phyloP scores from a whole-genome alignment of 805 yeast species.

The Torulaspora franciscae region DNA sequence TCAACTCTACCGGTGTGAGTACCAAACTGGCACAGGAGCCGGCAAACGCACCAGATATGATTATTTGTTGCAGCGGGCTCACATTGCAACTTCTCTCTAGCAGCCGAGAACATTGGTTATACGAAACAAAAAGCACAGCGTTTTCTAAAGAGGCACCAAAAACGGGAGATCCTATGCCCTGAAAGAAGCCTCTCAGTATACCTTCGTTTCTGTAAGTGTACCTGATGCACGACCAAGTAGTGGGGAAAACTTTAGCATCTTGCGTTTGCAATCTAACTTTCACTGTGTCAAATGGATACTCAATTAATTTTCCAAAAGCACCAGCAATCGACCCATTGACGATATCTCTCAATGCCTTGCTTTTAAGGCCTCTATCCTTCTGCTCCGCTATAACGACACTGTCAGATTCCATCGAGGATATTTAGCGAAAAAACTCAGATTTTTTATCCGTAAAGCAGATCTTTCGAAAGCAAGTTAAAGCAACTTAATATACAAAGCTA shows the following conservation, averaged over 20 bases:
- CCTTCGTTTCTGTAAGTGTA: slow-evolving; percentile 69
- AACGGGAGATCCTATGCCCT: slow-evolving; percentile 74
- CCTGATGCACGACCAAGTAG: slow-evolving; percentile 62
- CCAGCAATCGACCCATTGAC: slow-evolving; percentile 54
- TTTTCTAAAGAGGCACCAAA: slow-evolving; percentile 88
- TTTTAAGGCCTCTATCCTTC: slow-evolving; percentile 8
- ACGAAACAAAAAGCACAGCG: slow-evolving; percentile 69
- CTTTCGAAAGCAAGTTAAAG: no score
- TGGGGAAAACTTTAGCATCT: slow-evolving; percentile 49
- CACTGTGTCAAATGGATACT: slow-evolving; percentile 89
- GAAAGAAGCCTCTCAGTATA: slow-evolving; percentile 62
- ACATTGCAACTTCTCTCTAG: slow-evolving; percentile 30
- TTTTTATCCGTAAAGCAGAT: neutral
- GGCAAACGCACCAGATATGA: slow-evolving; percentile 72
- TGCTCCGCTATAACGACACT: slow-evolving; percentile 13
- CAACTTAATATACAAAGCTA: no score
- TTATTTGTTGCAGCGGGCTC: slow-evolving; percentile 41
- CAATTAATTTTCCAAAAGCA: slow-evolving; percentile 75
- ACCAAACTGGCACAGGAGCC: slow-evolving; percentile 81
- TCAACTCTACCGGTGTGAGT: slow-evolving; percentile 85
- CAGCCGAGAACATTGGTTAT: slow-evolving; percentile 44
- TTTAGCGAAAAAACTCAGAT: neutral
- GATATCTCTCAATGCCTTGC: slow-evolving; percentile 34
- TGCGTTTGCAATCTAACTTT: slow-evolving; percentile 84
- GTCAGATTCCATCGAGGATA: slow-evolving; percentile 7